Conservation (phyloP, 2,329 filamentous ascomycete species). For the Hypoxylon sp. region DNA sequence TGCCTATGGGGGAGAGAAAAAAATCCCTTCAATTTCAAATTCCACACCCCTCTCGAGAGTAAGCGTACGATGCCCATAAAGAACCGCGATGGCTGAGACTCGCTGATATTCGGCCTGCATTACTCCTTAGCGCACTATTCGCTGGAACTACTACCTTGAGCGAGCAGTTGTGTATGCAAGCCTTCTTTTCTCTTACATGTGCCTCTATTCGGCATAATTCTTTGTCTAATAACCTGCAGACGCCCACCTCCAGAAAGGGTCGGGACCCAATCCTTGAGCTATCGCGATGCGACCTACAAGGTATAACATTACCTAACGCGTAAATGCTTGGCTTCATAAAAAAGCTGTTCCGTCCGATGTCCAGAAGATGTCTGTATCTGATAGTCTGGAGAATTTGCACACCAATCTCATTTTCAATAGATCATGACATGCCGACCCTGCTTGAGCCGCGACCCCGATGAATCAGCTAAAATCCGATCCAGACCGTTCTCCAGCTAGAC, state of each 20-base stretch:
- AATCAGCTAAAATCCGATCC: slow-evolving; percentile 45
- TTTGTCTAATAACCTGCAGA: slow-evolving; percentile 23
- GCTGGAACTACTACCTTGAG: slow-evolving; percentile 6
- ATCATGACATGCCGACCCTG: slow-evolving; percentile 31
- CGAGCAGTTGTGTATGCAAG: slow-evolving; percentile 14
- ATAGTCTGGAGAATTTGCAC: slow-evolving; percentile 10
- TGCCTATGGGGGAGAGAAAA: slow-evolving; percentile 22
- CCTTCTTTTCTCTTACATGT: slow-evolving; percentile 20
- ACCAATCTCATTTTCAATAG: slow-evolving; percentile 12
- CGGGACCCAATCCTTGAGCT: slow-evolving; percentile 15
- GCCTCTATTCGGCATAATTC: slow-evolving; percentile 32
- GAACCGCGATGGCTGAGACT: slow-evolving; percentile 37
- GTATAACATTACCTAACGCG: slow-evolving; percentile 17
- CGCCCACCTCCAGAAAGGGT: slow-evolving; percentile 7
- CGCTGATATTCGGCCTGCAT: slow-evolving; percentile 33
- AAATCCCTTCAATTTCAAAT: slow-evolving; percentile 13
- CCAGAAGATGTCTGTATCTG: slow-evolving; percentile 5
- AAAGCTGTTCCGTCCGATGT: slow-evolving; percentile 10
- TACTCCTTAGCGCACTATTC: slow-evolving; percentile 29
- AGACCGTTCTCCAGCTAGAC: slow-evolving; percentile 43
- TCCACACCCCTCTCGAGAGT: slow-evolving; percentile 4
- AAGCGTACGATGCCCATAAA: slow-evolving; percentile 31
- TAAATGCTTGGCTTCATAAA: slow-evolving; percentile 13
- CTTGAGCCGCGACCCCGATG: slow-evolving; percentile 35
- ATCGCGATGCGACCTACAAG: slow-evolving; percentile 20